Conservation (phyloP, 352 stramenopile species). For the Sclerospora graminicola region DNA sequence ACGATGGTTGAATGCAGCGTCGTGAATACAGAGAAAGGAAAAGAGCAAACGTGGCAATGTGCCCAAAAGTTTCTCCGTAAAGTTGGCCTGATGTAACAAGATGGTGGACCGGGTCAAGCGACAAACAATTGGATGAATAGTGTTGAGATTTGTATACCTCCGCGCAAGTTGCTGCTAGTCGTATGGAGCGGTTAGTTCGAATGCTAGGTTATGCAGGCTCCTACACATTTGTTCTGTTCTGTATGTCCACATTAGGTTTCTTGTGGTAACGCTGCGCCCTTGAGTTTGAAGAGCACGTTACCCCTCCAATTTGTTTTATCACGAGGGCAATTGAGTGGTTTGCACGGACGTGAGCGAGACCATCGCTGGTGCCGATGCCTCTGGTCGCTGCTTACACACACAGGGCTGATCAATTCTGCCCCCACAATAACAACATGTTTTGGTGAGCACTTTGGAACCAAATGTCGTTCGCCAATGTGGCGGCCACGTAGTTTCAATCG, state of each 20-base stretch:
- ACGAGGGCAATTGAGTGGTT: constrained; percentile 20
- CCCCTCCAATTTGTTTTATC: not conserved
- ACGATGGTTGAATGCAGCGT: constrained; percentile 32
- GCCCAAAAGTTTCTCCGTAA: constrained; percentile 51
- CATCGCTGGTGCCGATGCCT: constrained; percentile 4
- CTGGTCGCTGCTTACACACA: constrained; percentile 26
- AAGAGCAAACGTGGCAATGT: constrained; percentile 45
- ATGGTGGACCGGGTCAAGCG: not conserved
- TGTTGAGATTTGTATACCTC: not conserved
- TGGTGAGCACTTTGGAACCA: constrained; percentile 68
- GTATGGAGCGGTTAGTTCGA: not conserved
- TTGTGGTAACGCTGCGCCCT: no score
- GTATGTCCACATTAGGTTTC: no score
- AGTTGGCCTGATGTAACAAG: constrained; percentile 28
- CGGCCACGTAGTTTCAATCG: constrained; percentile 71
- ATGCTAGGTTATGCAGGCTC: not conserved
- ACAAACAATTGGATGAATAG: constrained; percentile 1
- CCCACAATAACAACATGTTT: constrained; percentile 55
- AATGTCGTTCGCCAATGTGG: constrained; percentile 75
- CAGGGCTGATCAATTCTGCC: constrained; percentile 23
- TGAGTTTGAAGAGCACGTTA: no score
- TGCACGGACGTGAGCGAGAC: constrained; percentile 5
- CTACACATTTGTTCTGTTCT: not conserved
- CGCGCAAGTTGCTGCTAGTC: no score
- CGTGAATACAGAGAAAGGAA: constrained; percentile 65